Conservation (phyloP, 805 yeast species). For the Ogataea thermomethanolica region DNA sequence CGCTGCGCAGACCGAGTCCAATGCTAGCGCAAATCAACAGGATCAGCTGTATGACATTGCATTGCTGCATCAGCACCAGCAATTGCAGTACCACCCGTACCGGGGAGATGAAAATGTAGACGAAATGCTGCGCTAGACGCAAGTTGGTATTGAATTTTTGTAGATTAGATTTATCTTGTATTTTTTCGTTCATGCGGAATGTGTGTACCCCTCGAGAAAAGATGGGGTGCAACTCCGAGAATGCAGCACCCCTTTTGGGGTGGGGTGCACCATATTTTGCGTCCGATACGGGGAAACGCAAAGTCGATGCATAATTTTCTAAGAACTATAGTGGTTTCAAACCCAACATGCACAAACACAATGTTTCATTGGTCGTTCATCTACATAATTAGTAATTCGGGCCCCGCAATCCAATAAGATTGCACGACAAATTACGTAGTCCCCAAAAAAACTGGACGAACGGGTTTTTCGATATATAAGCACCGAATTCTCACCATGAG, state of each 20-base stretch:
- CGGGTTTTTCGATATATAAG: constrained; percentile 8
- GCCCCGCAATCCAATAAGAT: constrained; percentile 1
- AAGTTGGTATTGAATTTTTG: no score
- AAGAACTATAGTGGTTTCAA: no score
- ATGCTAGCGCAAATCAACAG: constrained; percentile 7
- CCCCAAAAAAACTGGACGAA: constrained; percentile 3
- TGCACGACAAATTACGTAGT: neutral
- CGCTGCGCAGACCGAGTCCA: constrained; percentile 21
- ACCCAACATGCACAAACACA: neutral
- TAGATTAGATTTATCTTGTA: no score
- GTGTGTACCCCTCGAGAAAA: neutral
- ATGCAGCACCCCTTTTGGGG: constrained; percentile 2
- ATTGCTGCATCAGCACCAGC: constrained; percentile 21
- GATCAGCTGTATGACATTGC: constrained; percentile 20
- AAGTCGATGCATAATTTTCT: no score
- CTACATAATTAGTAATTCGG: constrained; percentile 1
- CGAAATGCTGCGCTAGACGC: constrained; percentile 19
- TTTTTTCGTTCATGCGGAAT: no score
- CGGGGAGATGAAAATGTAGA: constrained; percentile 23
- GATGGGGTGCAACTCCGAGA: constrained; percentile 1
- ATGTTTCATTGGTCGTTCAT: neutral
- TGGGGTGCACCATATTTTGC: neutral
- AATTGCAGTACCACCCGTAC: constrained; percentile 14
- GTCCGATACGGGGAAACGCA: no score
- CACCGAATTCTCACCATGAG: neutral